Evolutionary conservation across 1,139 yeast genomes (phyloP), one percentile per base, ranked within the genome.

Genomic region (Kodamaea sp.): DNA sequence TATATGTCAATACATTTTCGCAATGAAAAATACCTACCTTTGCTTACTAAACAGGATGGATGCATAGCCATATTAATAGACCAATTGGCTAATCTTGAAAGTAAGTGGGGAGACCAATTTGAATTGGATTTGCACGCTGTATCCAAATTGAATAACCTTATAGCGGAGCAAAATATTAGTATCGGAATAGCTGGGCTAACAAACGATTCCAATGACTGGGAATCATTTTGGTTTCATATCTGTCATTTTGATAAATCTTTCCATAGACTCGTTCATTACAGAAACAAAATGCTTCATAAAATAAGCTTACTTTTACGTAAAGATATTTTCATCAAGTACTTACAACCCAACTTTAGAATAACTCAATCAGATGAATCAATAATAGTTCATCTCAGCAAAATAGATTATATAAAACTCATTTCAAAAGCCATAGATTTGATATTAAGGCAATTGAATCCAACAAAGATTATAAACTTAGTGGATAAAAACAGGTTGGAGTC

Each of bases 151-250:
- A 22, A 30, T 7, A 44, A 37, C 30, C 32, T 48, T 30, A 29
- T 49, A 8, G 28, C 34, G 8, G 41, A 43, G 12, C 41, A 39
- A 20, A 46, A 45, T 29, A 39, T 36, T 29, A 30, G 47, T 9
- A 28, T 43, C 6, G 46, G 44, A 7, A 22, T 39, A 11, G 33
- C 32, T 8, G 24, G 27, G n/a, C 22, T 32, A n/a, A 22, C 11
- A 22, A n/a, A 22, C 2, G 20, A 12, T 2, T 8, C 11, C 35
- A 27, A 29, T 23, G 46, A 45, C 9, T 48, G 47, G 29, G 70
- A 65, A 38, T 30, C 40, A 23, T 49, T 63, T 32, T 62, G 63
- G 61, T 57, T 60, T 36, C 48, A 50, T 28, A 33, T 60, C 10
- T 49, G 59, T 39, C 42, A 50, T 7, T 52, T 63, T 32, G 67